Base-by-base conservation (phyloP, 805 yeast genomes). In the Nakazawaea ambrosiae region DNA sequence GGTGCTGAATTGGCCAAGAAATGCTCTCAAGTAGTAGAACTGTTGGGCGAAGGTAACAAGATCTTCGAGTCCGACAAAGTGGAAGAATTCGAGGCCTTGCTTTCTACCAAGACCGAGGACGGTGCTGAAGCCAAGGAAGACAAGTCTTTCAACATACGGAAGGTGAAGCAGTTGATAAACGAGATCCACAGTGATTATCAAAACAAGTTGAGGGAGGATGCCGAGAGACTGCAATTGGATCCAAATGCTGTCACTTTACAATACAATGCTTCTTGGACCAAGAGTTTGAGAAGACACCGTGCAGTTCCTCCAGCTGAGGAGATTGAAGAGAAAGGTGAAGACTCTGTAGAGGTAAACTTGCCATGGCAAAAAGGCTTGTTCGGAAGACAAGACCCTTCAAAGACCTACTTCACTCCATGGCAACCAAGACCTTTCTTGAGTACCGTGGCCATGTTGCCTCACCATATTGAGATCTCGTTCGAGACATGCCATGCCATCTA, bases 401-500 rank as follows among this genome's bases (percentile, higher is more conserved):
- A 84, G 63, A 74, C 89, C 4, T 92, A 81, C 62, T 92, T 90
- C 68, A 87, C 97, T 2, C 98, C 98, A 36, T 92, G 97, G 97
- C 73, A 80, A 42, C 94, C 96, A 47, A 81, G 96, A 63, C 92
- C 87, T 31, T 92, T 90, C 62, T 63, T 92, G 45, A 89, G 95
- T 2, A 94, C 95, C 33, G 85, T 88, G 61, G 92, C 97, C 10
- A 74, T 92, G 42, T 70, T 86, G 51, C 98, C 98, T 20, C 80
- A 84, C 45, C 97, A 92, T 60, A 66, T 92, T 38, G 97, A 92
- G 63, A 66, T 92, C 31, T 84, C 95, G 17, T 90, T 85, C 60
- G 73, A 75, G 45, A 87, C 97, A 4, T 90, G 97, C 57, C 96
- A 89, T 58, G 97, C 96, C 4, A 83, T 92, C n/a, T 92, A 90